A percentile compares a stretch with the other conserved stretches of the same genome.
Conservation (phyloP, 306 rosid genomes). For the Glycine latifolia region DNA sequence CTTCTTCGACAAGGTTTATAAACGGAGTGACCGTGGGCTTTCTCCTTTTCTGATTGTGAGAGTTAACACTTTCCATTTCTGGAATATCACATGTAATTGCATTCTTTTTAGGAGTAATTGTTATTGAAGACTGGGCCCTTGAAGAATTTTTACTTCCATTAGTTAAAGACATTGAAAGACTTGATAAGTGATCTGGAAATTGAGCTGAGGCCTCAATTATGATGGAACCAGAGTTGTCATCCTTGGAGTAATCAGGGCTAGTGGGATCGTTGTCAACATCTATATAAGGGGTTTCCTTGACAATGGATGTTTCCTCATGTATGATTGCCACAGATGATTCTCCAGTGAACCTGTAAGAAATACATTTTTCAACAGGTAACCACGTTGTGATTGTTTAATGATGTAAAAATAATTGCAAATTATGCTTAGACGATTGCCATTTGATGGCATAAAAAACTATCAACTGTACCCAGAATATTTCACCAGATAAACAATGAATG, state of each 20-base stretch:
- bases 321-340: conserved; percentile 49
- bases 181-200: conserved; percentile 51
- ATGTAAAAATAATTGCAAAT: not conserved
- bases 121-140: conserved; percentile 50
- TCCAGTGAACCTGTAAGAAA: conserved; percentile 61
- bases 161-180: conserved; percentile 42
- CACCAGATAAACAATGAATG: conserved; percentile 1
- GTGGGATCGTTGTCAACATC: conserved; percentile 44
- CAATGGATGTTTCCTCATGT: conserved; percentile 61
- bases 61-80: conserved; percentile 88
- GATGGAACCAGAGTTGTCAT: conserved; percentile 58
- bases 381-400: not conserved
- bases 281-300: conserved; percentile 64
- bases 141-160: conserved; percentile 51
- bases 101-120: conserved; percentile 68
- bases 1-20: conserved; percentile 56
- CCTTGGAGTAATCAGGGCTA: conserved; percentile 65
- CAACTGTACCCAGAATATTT: conserved; percentile 15
- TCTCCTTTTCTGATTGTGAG: conserved; percentile 79
- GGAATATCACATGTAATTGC: conserved; percentile 48
- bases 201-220: conserved; percentile 61
- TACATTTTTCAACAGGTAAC: conserved; percentile 45
- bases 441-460: conserved; percentile 17
- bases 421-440: not conserved
- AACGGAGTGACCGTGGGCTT: conserved; percentile 54